Evolutionary conservation across 306 rosid species (phyloP).

Genomic region (Medicago lupulina): DNA sequence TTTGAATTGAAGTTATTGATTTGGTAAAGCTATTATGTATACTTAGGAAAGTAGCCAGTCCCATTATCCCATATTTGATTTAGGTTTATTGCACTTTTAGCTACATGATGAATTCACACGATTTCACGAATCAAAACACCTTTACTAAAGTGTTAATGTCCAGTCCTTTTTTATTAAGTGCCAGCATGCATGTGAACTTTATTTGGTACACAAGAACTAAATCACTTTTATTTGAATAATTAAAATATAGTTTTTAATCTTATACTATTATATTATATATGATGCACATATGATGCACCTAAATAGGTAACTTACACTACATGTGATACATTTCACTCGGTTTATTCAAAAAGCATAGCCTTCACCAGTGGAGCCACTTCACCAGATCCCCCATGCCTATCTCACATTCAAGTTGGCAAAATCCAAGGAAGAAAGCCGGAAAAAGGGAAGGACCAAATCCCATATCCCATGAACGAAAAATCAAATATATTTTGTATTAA

Average conservation of each 20-base stretch:
- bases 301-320: conserved; percentile 20
- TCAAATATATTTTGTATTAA: not conserved
- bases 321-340: conserved; percentile 31
- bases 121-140: conserved; percentile 10
- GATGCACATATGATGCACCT: not conserved
- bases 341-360: not conserved
- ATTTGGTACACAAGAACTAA: conserved; percentile 4
- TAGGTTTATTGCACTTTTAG: conserved; percentile 28
- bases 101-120: not conserved
- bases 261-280: not conserved
- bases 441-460: conserved; percentile 27
- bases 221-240: not conserved
- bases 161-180: conserved; percentile 11
- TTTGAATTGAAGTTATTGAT: not conserved
- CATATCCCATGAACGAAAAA: not conserved
- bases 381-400: not conserved
- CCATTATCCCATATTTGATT: not conserved
- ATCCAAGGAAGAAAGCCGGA: conserved; percentile 1
- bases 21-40: not conserved
- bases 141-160: conserved; percentile 30
- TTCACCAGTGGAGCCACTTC: conserved; percentile 16
- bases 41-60: conserved; percentile 20
- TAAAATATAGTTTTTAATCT: not conserved
- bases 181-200: conserved; percentile 13
- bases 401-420: conserved; percentile 18